phyloP scores from a whole-genome alignment of 805 yeast genomes.

The Lipomyces anomalus region DNA sequence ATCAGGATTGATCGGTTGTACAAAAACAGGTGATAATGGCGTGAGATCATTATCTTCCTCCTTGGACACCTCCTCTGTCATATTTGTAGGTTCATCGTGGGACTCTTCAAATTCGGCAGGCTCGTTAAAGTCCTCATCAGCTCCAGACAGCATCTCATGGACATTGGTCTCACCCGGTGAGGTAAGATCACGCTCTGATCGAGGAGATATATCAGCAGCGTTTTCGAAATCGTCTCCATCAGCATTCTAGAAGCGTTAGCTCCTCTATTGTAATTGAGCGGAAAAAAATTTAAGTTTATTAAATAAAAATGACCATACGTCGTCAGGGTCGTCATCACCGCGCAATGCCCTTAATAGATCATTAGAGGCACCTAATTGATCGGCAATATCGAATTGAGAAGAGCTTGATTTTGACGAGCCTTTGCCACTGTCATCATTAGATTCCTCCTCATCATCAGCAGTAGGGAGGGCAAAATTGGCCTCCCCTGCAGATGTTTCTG shows the following conservation, averaged over 20 bases:
- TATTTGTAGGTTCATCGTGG: not conserved
- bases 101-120: slow-evolving; percentile 2
- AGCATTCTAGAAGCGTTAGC: slow-evolving; percentile 1
- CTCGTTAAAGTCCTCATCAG: not conserved
- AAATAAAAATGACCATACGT: slow-evolving; percentile 8
- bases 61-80: not conserved
- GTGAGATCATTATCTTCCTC: not conserved
- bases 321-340: slow-evolving; percentile 4
- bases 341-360: slow-evolving; percentile 1
- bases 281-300: not conserved
- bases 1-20: not conserved
- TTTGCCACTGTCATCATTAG: not conserved
- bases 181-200: slow-evolving; percentile 12
- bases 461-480: no score
- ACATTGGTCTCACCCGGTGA: not conserved
- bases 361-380: slow-evolving; percentile 1
- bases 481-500: not conserved
- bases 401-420: not conserved
- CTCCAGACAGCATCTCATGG: not conserved
- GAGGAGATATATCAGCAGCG: slow-evolving; percentile 6
- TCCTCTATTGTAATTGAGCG: not conserved
- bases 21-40: not conserved
- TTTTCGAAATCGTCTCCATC: slow-evolving; percentile 16
- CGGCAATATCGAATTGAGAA: slow-evolving; percentile 4
- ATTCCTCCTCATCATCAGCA: not conserved